Evolutionary conservation across 2,329 filamentous ascomycete species (phyloP), one percentile per base, ranked within the genome.

Genomic region (Beauveria varroae): DNA sequence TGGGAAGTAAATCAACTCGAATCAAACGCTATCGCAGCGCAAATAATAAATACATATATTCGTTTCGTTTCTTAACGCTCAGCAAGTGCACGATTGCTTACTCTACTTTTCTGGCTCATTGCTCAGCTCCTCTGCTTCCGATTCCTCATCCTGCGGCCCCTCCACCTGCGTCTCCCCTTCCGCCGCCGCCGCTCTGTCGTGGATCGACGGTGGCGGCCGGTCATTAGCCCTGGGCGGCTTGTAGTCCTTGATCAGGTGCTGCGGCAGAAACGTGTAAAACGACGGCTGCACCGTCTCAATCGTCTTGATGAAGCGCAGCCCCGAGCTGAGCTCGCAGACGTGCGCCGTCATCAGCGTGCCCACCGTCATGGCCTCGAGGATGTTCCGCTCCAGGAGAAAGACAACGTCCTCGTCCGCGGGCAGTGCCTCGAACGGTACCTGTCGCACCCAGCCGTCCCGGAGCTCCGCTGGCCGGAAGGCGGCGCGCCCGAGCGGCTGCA

Each of bases 241-340:
- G 80, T 83, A 92, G 20, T 79, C 72, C 24, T 79, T 67, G 86
- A 93, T 89, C 65, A 89, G 75, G 65, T 87, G 83, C 70, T 93
- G 90, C 1, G 83, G 81, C 28, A 92, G 74, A 61, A 85, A 84
- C 0, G 78, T 81, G 68, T 89, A 85, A 69, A 89, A 90, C 0
- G 81, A 82, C 3, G 84, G 84, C 61, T 82, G 81, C 12, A 87
- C 70, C 0, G 78, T 78, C 30, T 75, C 69, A 18, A 88, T 70
- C 2, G 78, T 73, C 68, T 86, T 87, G 69, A 92, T 82, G 70
- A 88, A 91, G 64, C 77, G 79, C 26, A 90, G 63, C 2, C 85
- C 87, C 26, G 87, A 84, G 66, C 81, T 81, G 26, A 90, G 72
- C 62, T 85, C 76, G 65, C 79, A 83, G 10, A 90, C 74, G 0